Evolutionary conservation across 148 eudicot genomes (phyloP).

Genomic region (Fagopyrum homotropicum): DNA sequence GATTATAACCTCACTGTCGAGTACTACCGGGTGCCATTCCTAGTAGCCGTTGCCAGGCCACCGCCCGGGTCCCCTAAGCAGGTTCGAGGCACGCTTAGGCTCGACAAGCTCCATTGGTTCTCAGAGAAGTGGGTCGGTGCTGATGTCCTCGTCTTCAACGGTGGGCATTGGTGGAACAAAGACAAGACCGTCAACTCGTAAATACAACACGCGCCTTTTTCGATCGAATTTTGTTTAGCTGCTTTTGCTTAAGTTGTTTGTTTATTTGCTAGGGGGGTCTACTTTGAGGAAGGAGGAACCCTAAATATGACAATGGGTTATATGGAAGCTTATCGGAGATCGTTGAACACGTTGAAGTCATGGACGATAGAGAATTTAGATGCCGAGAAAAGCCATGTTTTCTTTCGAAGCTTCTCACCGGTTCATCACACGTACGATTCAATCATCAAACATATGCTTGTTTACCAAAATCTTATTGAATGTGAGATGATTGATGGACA

Average conservation of each 20-base stretch:
- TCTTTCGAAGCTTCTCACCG: slow-evolving; percentile 69
- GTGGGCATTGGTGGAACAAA: slow-evolving; percentile 81
- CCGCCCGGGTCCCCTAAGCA: slow-evolving; percentile 32
- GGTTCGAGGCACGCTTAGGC: slow-evolving; percentile 41
- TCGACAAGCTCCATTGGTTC: slow-evolving; percentile 64
- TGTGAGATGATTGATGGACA: slow-evolving; percentile 20
- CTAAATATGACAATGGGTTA: slow-evolving; percentile 64
- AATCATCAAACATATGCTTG: neutral
- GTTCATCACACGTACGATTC: slow-evolving; percentile 55
- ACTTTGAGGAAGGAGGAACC: slow-evolving; percentile 53
- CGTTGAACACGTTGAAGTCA: slow-evolving; percentile 45
- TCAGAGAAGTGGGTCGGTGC: slow-evolving; percentile 57
- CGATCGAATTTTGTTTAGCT: no score
- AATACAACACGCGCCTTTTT: neutral
- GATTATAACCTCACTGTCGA: slow-evolving; percentile 63
- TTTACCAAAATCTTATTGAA: neutral
- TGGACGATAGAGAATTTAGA: slow-evolving; percentile 49
- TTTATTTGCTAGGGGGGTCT: slow-evolving; percentile 39
- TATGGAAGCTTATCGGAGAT: slow-evolving; percentile 62
- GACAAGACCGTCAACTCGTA: slow-evolving; percentile 57
- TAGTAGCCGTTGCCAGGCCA: slow-evolving; percentile 35
- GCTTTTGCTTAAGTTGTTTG: neutral
- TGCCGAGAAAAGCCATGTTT: slow-evolving; percentile 31
- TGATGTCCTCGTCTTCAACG: slow-evolving; percentile 34
- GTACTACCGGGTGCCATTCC: slow-evolving; percentile 61